These are phyloP conservation scores for Plasmopara muralis DNA, from an alignment of 352 stramenopile species.

Conservation along the genomic window DNA sequence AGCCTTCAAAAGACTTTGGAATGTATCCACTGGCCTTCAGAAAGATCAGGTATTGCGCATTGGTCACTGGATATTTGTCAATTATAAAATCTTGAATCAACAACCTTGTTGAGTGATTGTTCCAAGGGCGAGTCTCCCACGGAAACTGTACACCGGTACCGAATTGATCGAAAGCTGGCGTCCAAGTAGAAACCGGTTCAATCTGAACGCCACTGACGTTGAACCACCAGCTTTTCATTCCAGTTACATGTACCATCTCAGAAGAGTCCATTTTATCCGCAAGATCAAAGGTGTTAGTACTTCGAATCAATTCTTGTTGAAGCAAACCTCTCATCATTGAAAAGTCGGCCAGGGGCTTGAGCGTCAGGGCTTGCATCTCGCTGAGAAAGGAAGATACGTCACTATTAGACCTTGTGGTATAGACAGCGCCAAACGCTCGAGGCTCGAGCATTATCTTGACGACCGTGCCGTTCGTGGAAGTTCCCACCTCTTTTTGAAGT, in stretches of 20 bases:
- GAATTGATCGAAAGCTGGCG: constrained; percentile 43
- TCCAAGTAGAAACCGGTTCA: constrained; percentile 67
- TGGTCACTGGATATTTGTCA: constrained; percentile 72
- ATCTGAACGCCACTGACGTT: constrained; percentile 78
- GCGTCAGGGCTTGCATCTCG: constrained; percentile 44
- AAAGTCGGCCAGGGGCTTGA: constrained; percentile 38
- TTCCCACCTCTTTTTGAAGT: constrained; percentile 16
- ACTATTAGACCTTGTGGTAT: constrained; percentile 18
- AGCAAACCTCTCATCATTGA: constrained; percentile 32
- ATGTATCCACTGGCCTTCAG: constrained; percentile 46
- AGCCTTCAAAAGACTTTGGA: constrained; percentile 48
- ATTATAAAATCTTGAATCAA: constrained; percentile 66
- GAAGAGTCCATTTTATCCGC: neutral
- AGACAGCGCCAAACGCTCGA: constrained; percentile 56
- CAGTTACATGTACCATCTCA: constrained; percentile 46
- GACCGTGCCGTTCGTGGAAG: constrained; percentile 2
- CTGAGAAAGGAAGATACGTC: constrained; percentile 39
- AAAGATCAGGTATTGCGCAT: constrained; percentile 58
- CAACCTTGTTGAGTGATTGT: constrained; percentile 61
- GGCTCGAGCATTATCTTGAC: constrained; percentile 42
- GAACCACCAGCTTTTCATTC: constrained; percentile 62
- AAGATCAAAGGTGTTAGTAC: constrained; percentile 4
- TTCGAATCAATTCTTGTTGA: constrained; percentile 31
- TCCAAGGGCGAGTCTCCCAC: constrained; percentile 74
- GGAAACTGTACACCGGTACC: constrained; percentile 79